Evolutionary conservation across 2,329 filamentous ascomycete genomes (phyloP), one percentile per base, ranked within the genome.

Genomic region (Penicillium aurantiogriseum): DNA sequence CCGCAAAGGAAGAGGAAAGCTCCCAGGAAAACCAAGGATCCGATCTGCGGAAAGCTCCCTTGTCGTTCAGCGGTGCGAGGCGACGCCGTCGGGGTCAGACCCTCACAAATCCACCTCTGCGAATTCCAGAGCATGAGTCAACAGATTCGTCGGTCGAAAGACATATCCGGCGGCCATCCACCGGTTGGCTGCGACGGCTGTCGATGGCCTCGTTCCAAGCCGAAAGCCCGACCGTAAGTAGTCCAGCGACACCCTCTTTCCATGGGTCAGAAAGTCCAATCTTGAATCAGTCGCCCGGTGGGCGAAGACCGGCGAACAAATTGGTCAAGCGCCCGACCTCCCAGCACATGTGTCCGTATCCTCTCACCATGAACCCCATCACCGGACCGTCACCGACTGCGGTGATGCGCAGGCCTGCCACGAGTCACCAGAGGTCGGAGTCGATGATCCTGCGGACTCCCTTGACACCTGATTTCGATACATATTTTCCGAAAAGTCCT

Each of bases 321-420:
- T 77, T 88, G 9, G 82, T 88, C 52, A 88, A 88, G 72, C 81
- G 85, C 42, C 79, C 83, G 5, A 78, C 80, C 21, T 87, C 85
- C 11, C 75, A 83, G 49, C 79, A 79, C 62, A 75, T 17, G 35
- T 4, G 15, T 17, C 15, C 35, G 53, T 71, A 77, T 58, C 69
- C 77, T 13, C 68, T 75, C 13, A 64, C 68, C 47, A 47, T 62
- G 17, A 65, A 60, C 38, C 59, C 63, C 31, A 56, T 60, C 17
- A 69, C 71, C 9, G 69, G 66, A 25, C 66, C 77, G 35, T 75
- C 72, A 23, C 76, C 80, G n/a, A 74, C 81, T 5, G 77, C 31
- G 11, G 15, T 78, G 25, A 76, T 86, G 55, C 80, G 81, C 56
- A 79, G 85, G 57, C 85, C 85, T 45, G 84, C 83, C 17, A 88